Conservation (phyloP, 768 basidiomycete species). For the Lentinula guzmanii region DNA sequence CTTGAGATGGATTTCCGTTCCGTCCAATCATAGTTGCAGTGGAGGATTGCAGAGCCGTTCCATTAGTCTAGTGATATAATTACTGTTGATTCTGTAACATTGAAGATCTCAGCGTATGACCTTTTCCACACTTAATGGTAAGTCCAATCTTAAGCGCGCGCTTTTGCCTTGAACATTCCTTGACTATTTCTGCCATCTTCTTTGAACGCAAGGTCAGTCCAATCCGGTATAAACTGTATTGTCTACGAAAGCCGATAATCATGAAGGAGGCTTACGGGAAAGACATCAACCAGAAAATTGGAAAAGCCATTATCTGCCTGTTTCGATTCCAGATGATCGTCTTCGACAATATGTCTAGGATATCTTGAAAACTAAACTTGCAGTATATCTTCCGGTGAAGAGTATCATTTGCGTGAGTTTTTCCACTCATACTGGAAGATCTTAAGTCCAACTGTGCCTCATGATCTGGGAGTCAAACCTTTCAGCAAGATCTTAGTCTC, state of each 20-base stretch:
- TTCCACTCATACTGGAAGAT: too few species aligned
- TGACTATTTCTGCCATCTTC: not conserved
- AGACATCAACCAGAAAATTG: constrained; percentile 7
- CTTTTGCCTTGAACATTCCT: not conserved
- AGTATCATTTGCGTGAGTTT: not conserved
- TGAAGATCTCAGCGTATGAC: not conserved
- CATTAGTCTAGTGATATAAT: not conserved
- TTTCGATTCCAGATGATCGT: constrained; percentile 8
- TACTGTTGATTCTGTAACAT: not conserved
- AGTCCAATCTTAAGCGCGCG: not conserved
- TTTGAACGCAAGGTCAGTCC: not conserved
- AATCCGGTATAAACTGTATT: not conserved
- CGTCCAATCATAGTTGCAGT: not conserved
- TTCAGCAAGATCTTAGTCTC: not conserved
- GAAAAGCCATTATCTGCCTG: constrained; percentile 6
- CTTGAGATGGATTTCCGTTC: too few species aligned
- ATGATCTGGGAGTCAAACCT: not conserved
- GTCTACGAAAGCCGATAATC: not conserved
- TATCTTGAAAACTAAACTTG: not conserved
- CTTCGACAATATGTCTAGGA: constrained; percentile 4
- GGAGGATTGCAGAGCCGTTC: constrained; percentile 5
- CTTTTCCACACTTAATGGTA: not conserved
- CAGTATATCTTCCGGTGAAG: not conserved
- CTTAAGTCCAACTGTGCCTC: too few species aligned
- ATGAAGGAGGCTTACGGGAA: constrained; percentile 3